Conservation (phyloP, 495 filamentous ascomycete species). For the Usnea hakonensis region DNA sequence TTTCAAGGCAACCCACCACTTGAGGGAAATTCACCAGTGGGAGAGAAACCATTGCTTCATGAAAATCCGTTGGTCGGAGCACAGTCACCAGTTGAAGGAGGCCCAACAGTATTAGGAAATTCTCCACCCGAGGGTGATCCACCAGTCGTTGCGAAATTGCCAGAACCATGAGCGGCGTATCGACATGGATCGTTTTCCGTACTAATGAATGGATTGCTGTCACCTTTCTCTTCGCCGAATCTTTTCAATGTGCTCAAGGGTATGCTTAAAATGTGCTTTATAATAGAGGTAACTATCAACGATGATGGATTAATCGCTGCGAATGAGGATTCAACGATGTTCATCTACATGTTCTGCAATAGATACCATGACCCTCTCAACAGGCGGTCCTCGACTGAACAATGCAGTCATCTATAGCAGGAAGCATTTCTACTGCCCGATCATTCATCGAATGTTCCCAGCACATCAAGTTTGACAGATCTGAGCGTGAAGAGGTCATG, state of each 20-base stretch:
- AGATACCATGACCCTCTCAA: background rate
- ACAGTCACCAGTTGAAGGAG: background rate
- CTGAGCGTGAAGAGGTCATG: background rate
- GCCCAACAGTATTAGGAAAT: background rate
- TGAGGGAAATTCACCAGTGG: background rate
- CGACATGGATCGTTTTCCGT: background rate
- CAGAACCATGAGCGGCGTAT: background rate
- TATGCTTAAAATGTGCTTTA: background rate
- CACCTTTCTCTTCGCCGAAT: too few species aligned
- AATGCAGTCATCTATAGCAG: background rate
- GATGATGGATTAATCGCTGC: background rate
- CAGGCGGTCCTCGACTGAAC: background rate
- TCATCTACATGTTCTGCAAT: background rate
- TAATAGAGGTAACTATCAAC: background rate
- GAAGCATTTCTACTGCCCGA: background rate
- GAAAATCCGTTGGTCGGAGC: background rate
- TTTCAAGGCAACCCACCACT: background rate
- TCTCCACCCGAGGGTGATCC: background rate
- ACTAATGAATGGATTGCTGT: background rate
- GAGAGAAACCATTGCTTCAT: background rate
- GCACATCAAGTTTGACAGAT: background rate
- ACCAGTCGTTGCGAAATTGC: background rate
- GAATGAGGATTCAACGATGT: background rate
- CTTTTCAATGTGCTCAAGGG: background rate
- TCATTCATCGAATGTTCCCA: background rate